Evolutionary conservation across 75 land plant genomes (phyloP).

Genomic region (Pinus tabuliformis): DNA sequence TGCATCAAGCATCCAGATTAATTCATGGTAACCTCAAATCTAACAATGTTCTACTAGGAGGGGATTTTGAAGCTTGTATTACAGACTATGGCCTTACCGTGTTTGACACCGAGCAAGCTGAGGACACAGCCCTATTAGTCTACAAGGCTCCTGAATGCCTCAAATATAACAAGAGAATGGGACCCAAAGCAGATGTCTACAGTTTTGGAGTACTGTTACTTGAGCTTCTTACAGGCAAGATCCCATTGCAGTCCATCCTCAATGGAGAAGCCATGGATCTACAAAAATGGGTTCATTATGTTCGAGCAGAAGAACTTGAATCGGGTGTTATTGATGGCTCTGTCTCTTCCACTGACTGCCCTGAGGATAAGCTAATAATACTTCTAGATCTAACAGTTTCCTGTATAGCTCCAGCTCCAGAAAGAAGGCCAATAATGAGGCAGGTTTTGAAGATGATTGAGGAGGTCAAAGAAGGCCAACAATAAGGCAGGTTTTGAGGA

Average conservation of each 20-base stretch:
- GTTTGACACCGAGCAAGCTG: slow-evolving; percentile 28
- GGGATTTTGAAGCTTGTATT: no score
- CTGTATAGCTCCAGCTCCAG: slow-evolving; percentile 59
- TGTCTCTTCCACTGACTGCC: slow-evolving; percentile 29
- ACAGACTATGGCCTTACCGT: no score
- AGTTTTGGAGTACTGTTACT: slow-evolving; percentile 83
- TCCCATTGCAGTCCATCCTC: slow-evolving; percentile 64
- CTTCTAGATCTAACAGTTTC: slow-evolving; percentile 69
- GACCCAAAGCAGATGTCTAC: slow-evolving; percentile 86
- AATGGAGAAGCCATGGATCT: slow-evolving; percentile 54
- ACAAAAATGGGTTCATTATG: slow-evolving; percentile 52
- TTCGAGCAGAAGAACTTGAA: slow-evolving; percentile 53
- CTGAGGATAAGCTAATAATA: slow-evolving; percentile 58
- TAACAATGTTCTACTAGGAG: no score
- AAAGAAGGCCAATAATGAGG: slow-evolving; percentile 65
- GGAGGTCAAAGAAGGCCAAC: slow-evolving; percentile 43
- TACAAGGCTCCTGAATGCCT: slow-evolving; percentile 87
- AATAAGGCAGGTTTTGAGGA: slow-evolving; percentile 63
- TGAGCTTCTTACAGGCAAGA: slow-evolving; percentile 77
- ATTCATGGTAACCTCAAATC: no score
- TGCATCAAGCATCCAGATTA: no score
- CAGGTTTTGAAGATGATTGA: slow-evolving; percentile 64
- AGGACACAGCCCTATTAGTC: slow-evolving; percentile 57
- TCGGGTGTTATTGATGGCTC: slow-evolving; percentile 56
- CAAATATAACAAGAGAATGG: slow-evolving; percentile 55